phyloP scores from a whole-genome alignment of 371 early-diverging fungal species.

The Actinomortierella wolfii region DNA sequence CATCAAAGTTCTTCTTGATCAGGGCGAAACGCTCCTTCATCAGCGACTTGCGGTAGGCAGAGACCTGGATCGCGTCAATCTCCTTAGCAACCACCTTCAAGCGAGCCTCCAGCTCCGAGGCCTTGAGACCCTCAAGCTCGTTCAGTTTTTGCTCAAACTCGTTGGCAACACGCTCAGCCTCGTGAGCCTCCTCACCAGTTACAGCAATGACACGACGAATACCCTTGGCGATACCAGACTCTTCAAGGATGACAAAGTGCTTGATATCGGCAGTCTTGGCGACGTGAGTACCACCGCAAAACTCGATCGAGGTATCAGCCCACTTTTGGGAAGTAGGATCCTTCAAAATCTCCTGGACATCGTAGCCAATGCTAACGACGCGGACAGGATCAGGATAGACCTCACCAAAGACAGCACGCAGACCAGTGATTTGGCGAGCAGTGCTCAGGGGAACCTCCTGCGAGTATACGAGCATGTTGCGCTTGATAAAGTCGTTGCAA shows the following conservation, averaged over 20 bases:
- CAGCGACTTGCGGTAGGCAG: conserved; percentile 78
- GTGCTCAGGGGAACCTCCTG: conserved; percentile 85
- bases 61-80: conserved; percentile 80
- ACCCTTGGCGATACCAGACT: conserved; percentile 96
- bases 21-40: conserved; percentile 72
- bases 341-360: conserved; percentile 86
- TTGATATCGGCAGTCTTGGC: conserved; percentile 91
- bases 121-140: conserved; percentile 59
- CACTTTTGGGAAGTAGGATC: conserved; percentile 84
- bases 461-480: conserved; percentile 77
- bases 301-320: conserved; percentile 88
- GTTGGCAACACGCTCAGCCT: conserved; percentile 70
- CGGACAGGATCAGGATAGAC: conserved; percentile 97
- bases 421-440: conserved; percentile 86
- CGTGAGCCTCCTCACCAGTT: conserved; percentile 90
- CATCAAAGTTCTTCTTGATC: conserved; percentile 83
- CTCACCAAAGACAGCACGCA: conserved; percentile 97
- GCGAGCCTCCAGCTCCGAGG: conserved; percentile 72
- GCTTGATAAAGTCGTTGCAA: conserved; percentile 79
- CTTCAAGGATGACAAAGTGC: conserved; percentile 89
- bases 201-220: conserved; percentile 97
- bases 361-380: conserved; percentile 91
- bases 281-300: conserved; percentile 99
- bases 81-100: conserved; percentile 83
- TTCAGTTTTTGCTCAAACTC: conserved; percentile 68